Percentiles rank a stretch among this genome's conserved stretches.
Evolutionary conservation across 1,284 basidiomycete genomes (phyloP).

Genomic region (Tetrapyrgos nigripes): DNA sequence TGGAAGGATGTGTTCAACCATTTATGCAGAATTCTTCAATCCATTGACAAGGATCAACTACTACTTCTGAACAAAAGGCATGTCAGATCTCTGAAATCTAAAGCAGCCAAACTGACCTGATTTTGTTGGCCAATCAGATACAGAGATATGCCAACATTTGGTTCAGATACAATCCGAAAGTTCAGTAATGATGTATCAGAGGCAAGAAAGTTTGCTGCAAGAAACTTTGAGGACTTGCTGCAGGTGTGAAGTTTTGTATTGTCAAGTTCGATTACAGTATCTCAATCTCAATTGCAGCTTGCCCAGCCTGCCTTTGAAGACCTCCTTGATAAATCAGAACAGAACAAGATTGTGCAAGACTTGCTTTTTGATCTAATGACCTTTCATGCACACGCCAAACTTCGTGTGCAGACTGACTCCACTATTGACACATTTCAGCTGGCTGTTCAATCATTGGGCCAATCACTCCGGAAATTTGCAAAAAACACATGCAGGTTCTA

Average conservation of each 20-base stretch:
- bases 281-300: not conserved
- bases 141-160: constrained; percentile 20
- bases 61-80: constrained; percentile 23
- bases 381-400: too few relatives aligned
- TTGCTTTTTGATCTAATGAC: constrained; percentile 5
- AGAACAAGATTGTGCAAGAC: not conserved
- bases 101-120: not conserved
- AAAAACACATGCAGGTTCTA: not conserved
- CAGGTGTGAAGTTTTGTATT: constrained; percentile 23
- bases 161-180: constrained; percentile 23
- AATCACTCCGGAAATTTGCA: not conserved
- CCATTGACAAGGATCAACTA: not conserved
- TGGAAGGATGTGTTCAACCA: not conserved
- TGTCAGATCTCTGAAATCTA: constrained; percentile 15
- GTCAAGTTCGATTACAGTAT: not conserved
- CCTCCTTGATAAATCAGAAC: not conserved
- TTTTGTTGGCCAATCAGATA: not conserved
- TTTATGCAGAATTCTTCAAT: not conserved
- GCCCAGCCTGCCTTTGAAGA: constrained; percentile 9
- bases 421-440: not conserved
- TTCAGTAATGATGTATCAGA: constrained; percentile 28
- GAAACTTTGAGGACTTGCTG: constrained; percentile 34
- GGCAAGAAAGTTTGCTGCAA: constrained; percentile 28
- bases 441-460: constrained; percentile 6
- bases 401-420: constrained; percentile 24